phyloP scores from a whole-genome alignment of 352 stramenopile genomes.

The Globisporangium perplexum region DNA sequence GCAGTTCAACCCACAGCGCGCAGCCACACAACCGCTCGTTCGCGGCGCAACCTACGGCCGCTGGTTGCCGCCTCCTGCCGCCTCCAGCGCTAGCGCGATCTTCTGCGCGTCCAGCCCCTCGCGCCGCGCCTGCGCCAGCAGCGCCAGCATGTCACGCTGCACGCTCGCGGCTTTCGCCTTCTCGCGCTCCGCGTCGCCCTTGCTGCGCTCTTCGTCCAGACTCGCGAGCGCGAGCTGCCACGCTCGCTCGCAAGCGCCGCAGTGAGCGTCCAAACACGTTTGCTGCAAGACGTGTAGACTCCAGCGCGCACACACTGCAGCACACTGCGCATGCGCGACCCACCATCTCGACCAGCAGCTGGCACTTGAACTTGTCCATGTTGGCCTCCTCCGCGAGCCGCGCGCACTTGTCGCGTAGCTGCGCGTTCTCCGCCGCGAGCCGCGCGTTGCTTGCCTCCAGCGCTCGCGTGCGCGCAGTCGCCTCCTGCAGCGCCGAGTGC shows the following conservation, averaged over 20 bases:
- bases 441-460: conserved; percentile 37
- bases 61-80: neutral
- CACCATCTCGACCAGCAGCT: conserved; percentile 85
- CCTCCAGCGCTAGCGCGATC: conserved; percentile 26
- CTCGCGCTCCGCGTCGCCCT: conserved; percentile 53
- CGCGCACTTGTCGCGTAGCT: conserved; percentile 46
- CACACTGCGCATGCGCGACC: neutral
- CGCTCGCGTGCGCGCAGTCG: conserved; percentile 19
- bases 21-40: neutral
- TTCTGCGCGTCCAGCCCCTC: conserved; percentile 66
- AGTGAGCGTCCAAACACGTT: too few relatives aligned
- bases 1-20: too few relatives aligned
- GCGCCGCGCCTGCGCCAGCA: conserved; percentile 63
- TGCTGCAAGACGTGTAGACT: too few relatives aligned
- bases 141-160: conserved; percentile 52
- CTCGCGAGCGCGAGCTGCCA: conserved; percentile 69
- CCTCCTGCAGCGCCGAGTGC: conserved; percentile 46
- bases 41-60: neutral
- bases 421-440: conserved; percentile 56
- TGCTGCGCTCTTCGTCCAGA: conserved; percentile 73
- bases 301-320: too few relatives aligned
- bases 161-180: conserved; percentile 50
- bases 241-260: too few relatives aligned
- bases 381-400: conserved; percentile 76
- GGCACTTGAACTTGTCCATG: conserved; percentile 88